Evolutionary conservation across 148 eudicot genomes (phyloP).

Genomic region (Nyssa sinensis): DNA sequence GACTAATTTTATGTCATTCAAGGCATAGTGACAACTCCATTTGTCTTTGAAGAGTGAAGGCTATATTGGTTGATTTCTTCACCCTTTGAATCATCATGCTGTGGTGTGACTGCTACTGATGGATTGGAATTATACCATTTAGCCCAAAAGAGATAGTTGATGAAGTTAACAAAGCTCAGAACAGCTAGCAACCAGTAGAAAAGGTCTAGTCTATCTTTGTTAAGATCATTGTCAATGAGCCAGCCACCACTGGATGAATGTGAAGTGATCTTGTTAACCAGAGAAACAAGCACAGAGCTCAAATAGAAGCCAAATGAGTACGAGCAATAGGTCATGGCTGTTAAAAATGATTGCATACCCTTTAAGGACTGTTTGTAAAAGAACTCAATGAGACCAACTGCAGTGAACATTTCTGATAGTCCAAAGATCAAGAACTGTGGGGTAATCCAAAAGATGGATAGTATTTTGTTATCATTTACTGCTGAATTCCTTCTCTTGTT

Average conservation of each 20-base stretch:
- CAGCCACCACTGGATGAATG: constrained; percentile 44
- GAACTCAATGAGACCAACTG: constrained; percentile 86
- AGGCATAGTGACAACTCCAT: constrained; percentile 22
- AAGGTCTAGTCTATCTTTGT: constrained; percentile 71
- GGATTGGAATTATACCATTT: constrained; percentile 55
- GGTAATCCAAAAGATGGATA: constrained; percentile 71
- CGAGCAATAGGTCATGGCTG: constrained; percentile 84
- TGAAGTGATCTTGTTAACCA: constrained; percentile 63
- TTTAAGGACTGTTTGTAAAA: constrained; percentile 71
- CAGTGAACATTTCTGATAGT: constrained; percentile 88
- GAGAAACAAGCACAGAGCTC: constrained; percentile 70
- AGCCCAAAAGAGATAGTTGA: constrained; percentile 75
- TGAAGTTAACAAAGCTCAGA: constrained; percentile 62
- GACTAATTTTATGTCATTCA: constrained; percentile 5
- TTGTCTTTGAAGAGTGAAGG: constrained; percentile 14
- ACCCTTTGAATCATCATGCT: background rate
- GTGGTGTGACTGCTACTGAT: constrained; percentile 17
- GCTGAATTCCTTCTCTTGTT: constrained; percentile 39
- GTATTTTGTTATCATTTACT: constrained; percentile 3
- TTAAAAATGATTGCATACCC: constrained; percentile 82
- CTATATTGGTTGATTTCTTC: constrained; percentile 9
- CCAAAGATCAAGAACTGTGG: constrained; percentile 88
- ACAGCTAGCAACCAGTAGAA: constrained; percentile 86
- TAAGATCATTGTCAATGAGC: constrained; percentile 72
- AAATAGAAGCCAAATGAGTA: constrained; percentile 86